Conservation (phyloP, 495 filamentous ascomycete species). For the Viridothelium virens region DNA sequence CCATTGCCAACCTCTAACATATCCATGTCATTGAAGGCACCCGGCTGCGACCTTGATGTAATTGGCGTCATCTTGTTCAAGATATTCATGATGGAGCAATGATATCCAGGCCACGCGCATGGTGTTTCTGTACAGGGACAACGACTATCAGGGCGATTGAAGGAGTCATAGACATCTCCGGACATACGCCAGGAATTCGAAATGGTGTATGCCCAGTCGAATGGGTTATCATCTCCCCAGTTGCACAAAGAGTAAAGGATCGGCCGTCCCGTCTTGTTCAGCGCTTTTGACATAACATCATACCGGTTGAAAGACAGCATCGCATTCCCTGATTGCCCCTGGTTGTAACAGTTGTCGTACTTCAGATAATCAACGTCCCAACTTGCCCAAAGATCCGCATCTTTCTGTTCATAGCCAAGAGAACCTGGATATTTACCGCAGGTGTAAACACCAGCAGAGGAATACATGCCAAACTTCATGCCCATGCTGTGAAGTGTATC, state of each 20-base stretch:
- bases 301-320: conserved; percentile 47
- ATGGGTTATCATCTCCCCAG: conserved; percentile 48
- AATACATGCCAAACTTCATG: conserved; percentile 60
- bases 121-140: conserved; percentile 34
- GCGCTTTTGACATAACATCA: conserved; percentile 52
- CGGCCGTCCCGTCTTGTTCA: conserved; percentile 45
- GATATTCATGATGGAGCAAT: conserved; percentile 45
- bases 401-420: conserved; percentile 52
- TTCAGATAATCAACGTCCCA: conserved; percentile 57
- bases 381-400: conserved; percentile 52
- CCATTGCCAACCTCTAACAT: conserved; percentile 35
- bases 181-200: conserved; percentile 52
- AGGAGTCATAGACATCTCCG: conserved; percentile 44
- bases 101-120: conserved; percentile 46
- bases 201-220: conserved; percentile 48
- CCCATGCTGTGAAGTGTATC: conserved; percentile 52
- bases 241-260: conserved; percentile 60
- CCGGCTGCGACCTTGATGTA: conserved; percentile 22
- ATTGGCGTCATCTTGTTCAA: conserved; percentile 27
- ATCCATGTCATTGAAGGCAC: conserved; percentile 33
- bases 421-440: conserved; percentile 49
- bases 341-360: conserved; percentile 64
- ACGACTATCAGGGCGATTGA: conserved; percentile 30
- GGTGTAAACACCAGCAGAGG: conserved; percentile 42
- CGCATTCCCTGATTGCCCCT: conserved; percentile 44